Percentiles rank a stretch among this genome's conserved stretches.
Conservation (phyloP, 73 alveolate species). For the Symbiodinium natans region DNA sequence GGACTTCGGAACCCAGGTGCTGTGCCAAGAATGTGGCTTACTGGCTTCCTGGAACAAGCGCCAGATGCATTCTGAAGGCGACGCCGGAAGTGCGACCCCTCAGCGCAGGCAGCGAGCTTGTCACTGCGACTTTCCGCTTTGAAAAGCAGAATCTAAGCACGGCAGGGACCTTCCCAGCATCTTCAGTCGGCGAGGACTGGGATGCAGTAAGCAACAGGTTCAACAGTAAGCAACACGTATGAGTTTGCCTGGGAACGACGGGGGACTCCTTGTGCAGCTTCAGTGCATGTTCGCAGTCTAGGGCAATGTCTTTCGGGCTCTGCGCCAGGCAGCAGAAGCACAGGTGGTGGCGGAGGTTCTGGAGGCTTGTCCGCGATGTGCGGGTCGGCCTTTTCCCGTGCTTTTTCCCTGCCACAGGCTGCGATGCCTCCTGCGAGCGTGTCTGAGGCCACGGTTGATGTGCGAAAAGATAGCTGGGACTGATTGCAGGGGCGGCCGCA, state of each 20-base stretch:
- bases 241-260: too few relatives aligned
- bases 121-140: neutral
- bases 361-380: neutral
- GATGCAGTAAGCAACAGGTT: neutral
- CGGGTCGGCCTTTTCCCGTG: neutral
- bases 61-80: too few relatives aligned
- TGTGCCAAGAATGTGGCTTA: too few relatives aligned
- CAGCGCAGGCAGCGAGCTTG: neutral
- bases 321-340: neutral
- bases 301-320: neutral
- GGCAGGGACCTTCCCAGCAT: neutral
- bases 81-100: neutral
- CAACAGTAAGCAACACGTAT: too few relatives aligned
- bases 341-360: neutral
- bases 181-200: neutral
- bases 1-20: too few relatives aligned
- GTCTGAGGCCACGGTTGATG: too few relatives aligned
- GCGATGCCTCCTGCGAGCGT: neutral
- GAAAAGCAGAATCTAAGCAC: neutral
- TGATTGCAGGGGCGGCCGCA: too few relatives aligned
- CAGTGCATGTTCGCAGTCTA: neutral
- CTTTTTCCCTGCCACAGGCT: neutral
- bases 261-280: neutral
- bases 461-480: too few relatives aligned
- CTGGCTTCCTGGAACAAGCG: too few relatives aligned